These are phyloP conservation scores for Pelargonium fulgidum DNA, from an alignment of 441 rosid genomes.

Conservation along the genomic window DNA sequence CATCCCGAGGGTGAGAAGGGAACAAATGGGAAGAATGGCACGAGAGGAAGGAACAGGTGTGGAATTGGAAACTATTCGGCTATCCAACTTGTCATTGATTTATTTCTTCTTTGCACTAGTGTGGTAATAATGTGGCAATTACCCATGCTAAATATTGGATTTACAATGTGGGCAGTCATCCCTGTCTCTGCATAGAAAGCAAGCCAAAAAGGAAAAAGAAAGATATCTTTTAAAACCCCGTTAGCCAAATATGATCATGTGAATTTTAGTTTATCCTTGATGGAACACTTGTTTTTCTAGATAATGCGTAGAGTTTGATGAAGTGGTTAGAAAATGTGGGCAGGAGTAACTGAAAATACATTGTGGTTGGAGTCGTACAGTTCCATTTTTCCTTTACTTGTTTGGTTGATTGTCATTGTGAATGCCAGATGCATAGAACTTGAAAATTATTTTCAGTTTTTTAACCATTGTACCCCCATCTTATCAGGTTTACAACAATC, in stretches of 20 bases:
- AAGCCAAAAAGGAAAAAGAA: background rate
- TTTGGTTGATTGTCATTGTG: background rate
- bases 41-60: conserved; percentile 58
- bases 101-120: background rate
- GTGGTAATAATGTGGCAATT: conserved; percentile 1
- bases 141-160: background rate
- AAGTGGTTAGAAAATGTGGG: background rate
- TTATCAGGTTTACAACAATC: background rate
- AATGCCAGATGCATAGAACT: background rate
- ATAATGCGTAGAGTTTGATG: background rate
- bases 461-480: background rate
- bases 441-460: background rate
- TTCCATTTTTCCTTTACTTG: background rate
- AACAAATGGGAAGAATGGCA: conserved; percentile 45
- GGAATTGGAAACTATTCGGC: background rate
- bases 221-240: background rate
- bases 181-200: background rate
- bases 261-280: background rate
- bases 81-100: too few relatives aligned
- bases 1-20: conserved; percentile 40
- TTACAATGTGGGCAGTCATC: background rate
- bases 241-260: background rate
- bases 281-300: too few relatives aligned
- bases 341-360: background rate
- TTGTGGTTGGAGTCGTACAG: background rate